These are phyloP conservation scores for Hydnomerulius pinastri DNA, from an alignment of 768 basidiomycete genomes.

Conservation along the genomic window DNA sequence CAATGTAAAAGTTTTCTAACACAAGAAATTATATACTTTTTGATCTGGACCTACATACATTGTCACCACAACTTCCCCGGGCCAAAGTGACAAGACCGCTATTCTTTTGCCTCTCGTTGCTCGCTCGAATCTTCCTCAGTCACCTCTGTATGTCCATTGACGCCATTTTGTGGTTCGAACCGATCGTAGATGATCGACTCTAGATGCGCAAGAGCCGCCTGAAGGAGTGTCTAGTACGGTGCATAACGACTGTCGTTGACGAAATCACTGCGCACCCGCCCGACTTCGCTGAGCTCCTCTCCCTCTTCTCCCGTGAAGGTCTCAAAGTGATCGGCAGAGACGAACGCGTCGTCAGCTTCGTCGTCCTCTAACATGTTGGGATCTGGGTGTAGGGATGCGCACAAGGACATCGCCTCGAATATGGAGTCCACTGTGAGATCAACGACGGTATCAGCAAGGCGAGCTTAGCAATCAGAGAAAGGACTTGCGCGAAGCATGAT, in stretches of 20 bases:
- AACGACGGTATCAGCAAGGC: conserved; percentile 3
- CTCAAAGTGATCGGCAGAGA: conserved; percentile 49
- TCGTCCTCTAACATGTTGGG: conserved; percentile 41
- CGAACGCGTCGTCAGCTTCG: conserved; percentile 56
- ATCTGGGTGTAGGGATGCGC: conserved; percentile 86
- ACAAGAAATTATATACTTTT: conserved; percentile 2
- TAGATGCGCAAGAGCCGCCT: conserved; percentile 83
- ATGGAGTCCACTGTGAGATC: conserved; percentile 68
- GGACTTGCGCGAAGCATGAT: conserved; percentile 58
- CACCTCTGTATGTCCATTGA: conserved; percentile 18
- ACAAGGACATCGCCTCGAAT: conserved; percentile 83
- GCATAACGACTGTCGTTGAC: conserved; percentile 72
- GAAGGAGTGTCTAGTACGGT: conserved; percentile 73
- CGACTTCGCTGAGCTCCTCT: conserved; percentile 82
- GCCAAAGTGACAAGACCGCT: too few species aligned
- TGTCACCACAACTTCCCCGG: too few species aligned
- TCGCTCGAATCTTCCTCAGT: conserved; percentile 17
- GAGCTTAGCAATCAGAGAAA: background rate
- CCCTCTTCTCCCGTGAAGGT: conserved; percentile 57
- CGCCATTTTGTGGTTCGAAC: conserved; percentile 11
- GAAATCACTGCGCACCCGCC: conserved; percentile 93
- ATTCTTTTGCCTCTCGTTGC: conserved; percentile 12
- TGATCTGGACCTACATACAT: background rate
- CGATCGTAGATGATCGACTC: conserved; percentile 79
- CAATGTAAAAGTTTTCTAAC: too few species aligned